These are phyloP conservation scores for Sporisorium sorghi DNA, from an alignment of 1,284 basidiomycete species.

Conservation along the genomic window DNA sequence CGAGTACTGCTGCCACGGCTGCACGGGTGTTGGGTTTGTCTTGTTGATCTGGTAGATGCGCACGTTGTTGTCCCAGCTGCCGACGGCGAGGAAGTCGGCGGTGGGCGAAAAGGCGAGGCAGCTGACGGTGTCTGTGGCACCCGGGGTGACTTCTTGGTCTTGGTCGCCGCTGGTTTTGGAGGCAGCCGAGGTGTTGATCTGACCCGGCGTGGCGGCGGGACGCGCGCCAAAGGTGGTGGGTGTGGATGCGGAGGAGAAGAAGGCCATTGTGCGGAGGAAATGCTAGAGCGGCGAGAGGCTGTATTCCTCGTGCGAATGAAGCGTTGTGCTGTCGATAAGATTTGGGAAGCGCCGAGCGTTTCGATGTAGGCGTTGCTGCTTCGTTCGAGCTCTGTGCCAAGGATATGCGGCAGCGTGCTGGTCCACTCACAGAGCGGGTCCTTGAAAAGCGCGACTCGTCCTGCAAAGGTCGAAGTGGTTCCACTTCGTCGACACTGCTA, in stretches of 20 bases:
- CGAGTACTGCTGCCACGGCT: conserved; percentile 73
- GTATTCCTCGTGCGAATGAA: too few relatives aligned
- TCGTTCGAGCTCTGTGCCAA: too few relatives aligned
- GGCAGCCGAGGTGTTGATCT: conserved; percentile 54
- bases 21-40: conserved; percentile 79
- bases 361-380: too few relatives aligned
- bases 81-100: conserved; percentile 70
- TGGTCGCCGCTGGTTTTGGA: conserved; percentile 57
- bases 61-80: conserved; percentile 70
- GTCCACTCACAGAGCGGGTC: too few relatives aligned
- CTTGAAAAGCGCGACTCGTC: too few relatives aligned
- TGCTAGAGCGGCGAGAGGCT: too few relatives aligned
- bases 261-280: conserved; percentile 39
- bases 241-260: conserved; percentile 58
- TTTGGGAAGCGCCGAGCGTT: too few relatives aligned
- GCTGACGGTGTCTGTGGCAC: conserved; percentile 68
- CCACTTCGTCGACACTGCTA: too few relatives aligned
- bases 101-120: conserved; percentile 69
- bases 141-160: conserved; percentile 79
- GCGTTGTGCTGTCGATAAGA: too few relatives aligned
- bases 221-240: conserved; percentile 54
- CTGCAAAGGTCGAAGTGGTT: too few relatives aligned
- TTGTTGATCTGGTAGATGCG: conserved; percentile 75
- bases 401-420: too few relatives aligned
- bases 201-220: conserved; percentile 34